Evolutionary conservation across 805 yeast species (phyloP), one percentile per base, ranked within the genome.

Genomic region (Saccharomycopsis lassenensis): DNA sequence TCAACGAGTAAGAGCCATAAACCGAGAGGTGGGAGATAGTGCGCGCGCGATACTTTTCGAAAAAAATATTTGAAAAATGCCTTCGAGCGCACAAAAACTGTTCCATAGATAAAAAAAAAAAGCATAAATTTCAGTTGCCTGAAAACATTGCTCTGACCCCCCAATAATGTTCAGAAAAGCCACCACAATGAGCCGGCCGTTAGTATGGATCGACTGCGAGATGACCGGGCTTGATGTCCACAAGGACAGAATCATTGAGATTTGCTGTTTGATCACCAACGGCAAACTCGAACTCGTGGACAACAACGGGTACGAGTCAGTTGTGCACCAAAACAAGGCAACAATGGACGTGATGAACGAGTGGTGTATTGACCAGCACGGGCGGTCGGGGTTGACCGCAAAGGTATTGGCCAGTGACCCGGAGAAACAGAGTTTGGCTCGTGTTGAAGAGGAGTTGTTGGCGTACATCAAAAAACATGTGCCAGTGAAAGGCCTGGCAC

Each of bases 181-280:
- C 24, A 23, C 11, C 24, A 23, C 24, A 11, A 7, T 23, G 10
- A 30, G 15, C 4, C 17, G 18, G 31, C 69, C 70, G 5, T 63
- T 89, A 14, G 93, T 91, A 3, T 91, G 98, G 98, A 68, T 91
- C 12, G 98, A 91, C 59, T 91, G 97, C 58, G 98, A 91, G 58
- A 91, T 91, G 98, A 91, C 99, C 0, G 99, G 99, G 0, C 61
- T 91, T 26, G 80, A 89, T 48, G 74, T 77, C n/a, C 56, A 59
- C 32, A 64, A 67, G n/a, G 97, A 91, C 54, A 74, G 70, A 40
- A 87, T 91, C 48, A 82, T 91, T 41, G 98, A 91, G 57, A 77
- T 91, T 19, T 84, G 95, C 54, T 86, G 95, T 54, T 61, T 89
- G 26, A 65, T 91, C 31, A 91, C 99, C 2, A 94, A 89, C 51